Evolutionary conservation across 352 stramenopile species (phyloP).

Genomic region (Phytophthora sansomeana): DNA sequence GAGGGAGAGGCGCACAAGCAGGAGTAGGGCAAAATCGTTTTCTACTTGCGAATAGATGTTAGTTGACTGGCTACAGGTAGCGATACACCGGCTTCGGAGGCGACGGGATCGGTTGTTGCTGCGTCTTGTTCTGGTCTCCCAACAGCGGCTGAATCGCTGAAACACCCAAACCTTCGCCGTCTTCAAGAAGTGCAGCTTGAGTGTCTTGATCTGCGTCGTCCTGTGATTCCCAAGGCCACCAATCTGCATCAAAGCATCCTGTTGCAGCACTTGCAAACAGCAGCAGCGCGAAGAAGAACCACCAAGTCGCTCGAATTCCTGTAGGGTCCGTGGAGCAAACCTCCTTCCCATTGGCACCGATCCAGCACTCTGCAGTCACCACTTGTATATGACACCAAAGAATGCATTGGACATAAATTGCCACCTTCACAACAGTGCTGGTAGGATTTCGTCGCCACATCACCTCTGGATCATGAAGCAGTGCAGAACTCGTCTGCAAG

Average conservation of each 20-base stretch:
- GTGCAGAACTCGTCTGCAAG: not conserved
- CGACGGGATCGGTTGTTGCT: conserved; percentile 17
- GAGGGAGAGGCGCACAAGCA: conserved; percentile 25
- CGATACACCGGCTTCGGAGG: conserved; percentile 52
- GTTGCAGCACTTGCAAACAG: conserved; percentile 45
- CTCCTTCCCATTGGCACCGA: conserved; percentile 54
- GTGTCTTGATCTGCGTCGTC: conserved; percentile 12
- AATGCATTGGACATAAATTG: conserved; percentile 8
- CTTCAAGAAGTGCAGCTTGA: conserved; percentile 18
- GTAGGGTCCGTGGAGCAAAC: conserved; percentile 62
- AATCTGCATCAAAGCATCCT: conserved; percentile 45
- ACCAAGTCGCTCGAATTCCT: conserved; percentile 61
- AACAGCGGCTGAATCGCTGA: conserved; percentile 39
- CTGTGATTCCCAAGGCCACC: conserved; percentile 23
- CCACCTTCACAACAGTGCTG: conserved; percentile 2
- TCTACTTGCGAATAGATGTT: conserved; percentile 27
- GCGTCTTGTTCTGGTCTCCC: not conserved
- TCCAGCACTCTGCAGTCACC: conserved; percentile 64
- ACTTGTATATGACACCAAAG: conserved; percentile 19
- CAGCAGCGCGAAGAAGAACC: conserved; percentile 74
- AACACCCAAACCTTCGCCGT: conserved; percentile 13
- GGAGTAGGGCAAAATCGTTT: conserved; percentile 27
- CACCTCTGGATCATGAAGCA: conserved; percentile 5
- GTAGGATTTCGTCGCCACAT: conserved; percentile 12
- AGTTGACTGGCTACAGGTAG: conserved; percentile 41